Percentiles rank a stretch among this genome's conserved stretches.
Evolutionary conservation across 1,284 basidiomycete species (phyloP).

Genomic region (Phylloporus gajari): DNA sequence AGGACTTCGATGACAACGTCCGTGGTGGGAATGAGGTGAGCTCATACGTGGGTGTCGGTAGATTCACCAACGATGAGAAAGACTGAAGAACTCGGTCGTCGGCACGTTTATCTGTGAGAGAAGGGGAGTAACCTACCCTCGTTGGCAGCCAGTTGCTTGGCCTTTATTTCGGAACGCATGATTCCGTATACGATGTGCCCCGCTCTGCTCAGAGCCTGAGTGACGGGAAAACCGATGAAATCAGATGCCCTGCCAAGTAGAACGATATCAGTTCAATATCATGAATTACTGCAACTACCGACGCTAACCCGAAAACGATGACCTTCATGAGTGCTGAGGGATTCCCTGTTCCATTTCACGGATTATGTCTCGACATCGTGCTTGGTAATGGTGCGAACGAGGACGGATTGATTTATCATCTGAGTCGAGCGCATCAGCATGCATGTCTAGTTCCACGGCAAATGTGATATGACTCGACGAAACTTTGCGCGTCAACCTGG

Average conservation of each 20-base stretch:
- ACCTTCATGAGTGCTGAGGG: slow-evolving; percentile 25
- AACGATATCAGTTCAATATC: not conserved
- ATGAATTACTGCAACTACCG: no score
- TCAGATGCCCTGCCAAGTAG: slow-evolving; percentile 24
- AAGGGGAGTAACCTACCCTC: slow-evolving; percentile 12
- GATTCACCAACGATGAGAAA: slow-evolving; percentile 58
- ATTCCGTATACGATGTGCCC: slow-evolving; percentile 35
- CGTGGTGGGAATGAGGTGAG: slow-evolving; percentile 50
- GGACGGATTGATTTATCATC: not conserved
- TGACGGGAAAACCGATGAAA: slow-evolving; percentile 20
- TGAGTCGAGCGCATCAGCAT: not conserved
- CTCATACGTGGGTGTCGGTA: slow-evolving; percentile 50
- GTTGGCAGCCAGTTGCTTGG: slow-evolving; percentile 20
- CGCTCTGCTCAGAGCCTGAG: slow-evolving; percentile 31
- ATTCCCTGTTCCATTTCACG: not conserved
- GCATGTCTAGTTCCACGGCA: no score
- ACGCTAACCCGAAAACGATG: slow-evolving; percentile 28
- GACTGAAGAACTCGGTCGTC: slow-evolving; percentile 43
- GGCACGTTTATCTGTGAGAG: not conserved
- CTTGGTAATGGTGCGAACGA: not conserved
- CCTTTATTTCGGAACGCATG: slow-evolving; percentile 27
- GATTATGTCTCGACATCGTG: not conserved
- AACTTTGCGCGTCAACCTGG: no score
- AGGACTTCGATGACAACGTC: slow-evolving; percentile 56
- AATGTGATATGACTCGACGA: no score